Base-by-base conservation (phyloP, 2,329 filamentous ascomycete species). In the Cylindrodendrum hubeiense region DNA sequence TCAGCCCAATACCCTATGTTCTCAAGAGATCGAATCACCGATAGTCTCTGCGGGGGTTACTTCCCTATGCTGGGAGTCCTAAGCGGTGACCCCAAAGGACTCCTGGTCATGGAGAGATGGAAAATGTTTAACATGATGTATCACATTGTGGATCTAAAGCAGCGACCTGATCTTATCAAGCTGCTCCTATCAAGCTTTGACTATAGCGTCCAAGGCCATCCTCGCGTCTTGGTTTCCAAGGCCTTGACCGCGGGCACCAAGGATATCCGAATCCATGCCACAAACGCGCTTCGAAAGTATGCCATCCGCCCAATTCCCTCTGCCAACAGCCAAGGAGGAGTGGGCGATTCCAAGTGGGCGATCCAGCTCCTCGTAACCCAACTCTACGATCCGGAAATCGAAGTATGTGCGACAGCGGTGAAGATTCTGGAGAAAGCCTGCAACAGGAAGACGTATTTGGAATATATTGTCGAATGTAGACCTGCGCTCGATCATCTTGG, bases 121-220 rank as follows among this genome's bases (percentile, higher is more conserved):
- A 93, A 94, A 73, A 97, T 99, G 86, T 95, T 98, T 81, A 98
- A 98, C 79, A 99, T 99, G 94, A 97, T 98, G 86, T 99, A 99
- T 77, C 96, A 98, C 79, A 97, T 99, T 66, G 88, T 98, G 63
- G 95, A 98, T 75, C 85, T 97, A 47, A 94, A 93, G 73, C 92
- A 96, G 78, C 91, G 96, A 3, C 94, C 95, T 49, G 96, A 99
- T 77, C 84, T 99, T 64, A 94, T 98, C 77, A 94, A 95, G 76
- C 86, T 95, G 10, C 86, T 99, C 33, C 86, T 99, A 9, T 91
- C 92, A 52, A 96, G 95, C 74, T 95, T 99, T 80, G 95, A 99
- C 80, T 99, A 97, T 77, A 92, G 90, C 21, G 83, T 97, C 24
- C 90, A 92, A 67, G 95, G 95, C 1, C 96, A 99, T 78, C 92